Conservation (phyloP, 1,284 basidiomycete species). For the Phaffia rhodozyma region DNA sequence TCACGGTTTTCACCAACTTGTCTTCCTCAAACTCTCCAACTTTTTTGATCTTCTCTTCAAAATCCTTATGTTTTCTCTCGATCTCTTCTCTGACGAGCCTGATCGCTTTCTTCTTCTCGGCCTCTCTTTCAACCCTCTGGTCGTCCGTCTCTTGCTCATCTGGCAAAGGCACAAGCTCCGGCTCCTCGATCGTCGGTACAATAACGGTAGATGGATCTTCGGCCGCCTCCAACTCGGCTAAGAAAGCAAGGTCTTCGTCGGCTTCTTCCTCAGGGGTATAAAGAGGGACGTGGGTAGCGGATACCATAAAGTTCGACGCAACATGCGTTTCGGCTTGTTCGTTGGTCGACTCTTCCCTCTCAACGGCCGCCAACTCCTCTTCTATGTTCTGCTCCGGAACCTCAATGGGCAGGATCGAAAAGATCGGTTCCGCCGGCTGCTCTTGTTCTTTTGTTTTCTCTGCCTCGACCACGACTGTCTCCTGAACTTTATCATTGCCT, state of each 20-base stretch:
- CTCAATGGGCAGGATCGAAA: not conserved
- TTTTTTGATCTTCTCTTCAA: slow-evolving; percentile 9
- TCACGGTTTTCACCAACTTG: slow-evolving; percentile 7
- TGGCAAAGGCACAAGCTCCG: not conserved
- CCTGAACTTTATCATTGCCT: not conserved
- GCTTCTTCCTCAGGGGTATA: not conserved
- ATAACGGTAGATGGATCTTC: slow-evolving; percentile 3
- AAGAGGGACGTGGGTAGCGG: not conserved
- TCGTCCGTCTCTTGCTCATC: slow-evolving; percentile 1
- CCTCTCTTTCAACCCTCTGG: not conserved
- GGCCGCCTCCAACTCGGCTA: slow-evolving; percentile 11
- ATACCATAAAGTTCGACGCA: too few relatives aligned
- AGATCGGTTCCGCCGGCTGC: too few relatives aligned
- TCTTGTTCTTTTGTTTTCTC: not conserved
- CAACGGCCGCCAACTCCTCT: not conserved
- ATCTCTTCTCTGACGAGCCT: slow-evolving; percentile 11
- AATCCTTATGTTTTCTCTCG: slow-evolving; percentile 11
- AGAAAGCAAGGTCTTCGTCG: slow-evolving; percentile 16
- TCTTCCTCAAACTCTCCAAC: slow-evolving; percentile 14
- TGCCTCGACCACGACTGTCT: not conserved
- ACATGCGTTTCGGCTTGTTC: too few relatives aligned
- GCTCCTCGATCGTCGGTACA: slow-evolving; percentile 7
- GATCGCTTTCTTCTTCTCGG: slow-evolving; percentile 4
- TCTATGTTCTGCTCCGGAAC: not conserved
- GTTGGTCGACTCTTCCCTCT: too few relatives aligned